These are phyloP conservation scores for Alnus glutinosa DNA, from an alignment of 306 rosid species.

Conservation along the genomic window DNA sequence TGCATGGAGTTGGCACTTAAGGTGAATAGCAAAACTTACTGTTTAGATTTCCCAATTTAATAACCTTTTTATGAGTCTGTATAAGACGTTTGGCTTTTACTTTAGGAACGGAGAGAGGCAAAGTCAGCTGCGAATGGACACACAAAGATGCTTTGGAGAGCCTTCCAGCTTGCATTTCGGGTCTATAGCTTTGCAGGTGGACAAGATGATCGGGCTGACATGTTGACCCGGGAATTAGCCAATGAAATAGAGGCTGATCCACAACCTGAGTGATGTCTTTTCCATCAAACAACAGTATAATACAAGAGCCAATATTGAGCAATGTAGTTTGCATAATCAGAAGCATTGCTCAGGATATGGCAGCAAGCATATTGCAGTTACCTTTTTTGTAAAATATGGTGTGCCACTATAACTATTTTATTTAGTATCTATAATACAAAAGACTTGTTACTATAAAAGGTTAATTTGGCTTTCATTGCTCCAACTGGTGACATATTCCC, in stretches of 20 bases:
- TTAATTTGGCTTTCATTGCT: too few relatives aligned
- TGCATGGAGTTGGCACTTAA: constrained; percentile 47
- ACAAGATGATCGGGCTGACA: constrained; percentile 49
- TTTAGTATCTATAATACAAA: not conserved
- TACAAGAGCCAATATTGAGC: not conserved
- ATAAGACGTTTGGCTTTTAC: not conserved
- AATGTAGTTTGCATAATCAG: not conserved
- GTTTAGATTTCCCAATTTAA: not conserved
- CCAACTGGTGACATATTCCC: too few relatives aligned
- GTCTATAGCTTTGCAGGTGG: constrained; percentile 50
- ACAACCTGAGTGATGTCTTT: not conserved
- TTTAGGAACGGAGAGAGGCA: constrained; percentile 31
- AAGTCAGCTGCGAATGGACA: not conserved
- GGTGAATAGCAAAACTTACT: constrained; percentile 18
- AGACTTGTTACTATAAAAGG: not conserved
- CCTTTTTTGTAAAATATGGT: not conserved
- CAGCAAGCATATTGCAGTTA: not conserved
- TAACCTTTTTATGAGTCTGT: not conserved
- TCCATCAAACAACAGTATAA: not conserved
- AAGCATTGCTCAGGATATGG: not conserved
- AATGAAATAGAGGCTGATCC: constrained; percentile 35
- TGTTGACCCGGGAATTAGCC: constrained; percentile 35
- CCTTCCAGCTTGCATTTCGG: constrained; percentile 48
- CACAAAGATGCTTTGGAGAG: constrained; percentile 40
- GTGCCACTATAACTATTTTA: not conserved